A percentile compares a stretch with the other conserved stretches of the same genome.
phyloP scores from a whole-genome alignment of 768 basidiomycete genomes.

The Lactarius indigo region DNA sequence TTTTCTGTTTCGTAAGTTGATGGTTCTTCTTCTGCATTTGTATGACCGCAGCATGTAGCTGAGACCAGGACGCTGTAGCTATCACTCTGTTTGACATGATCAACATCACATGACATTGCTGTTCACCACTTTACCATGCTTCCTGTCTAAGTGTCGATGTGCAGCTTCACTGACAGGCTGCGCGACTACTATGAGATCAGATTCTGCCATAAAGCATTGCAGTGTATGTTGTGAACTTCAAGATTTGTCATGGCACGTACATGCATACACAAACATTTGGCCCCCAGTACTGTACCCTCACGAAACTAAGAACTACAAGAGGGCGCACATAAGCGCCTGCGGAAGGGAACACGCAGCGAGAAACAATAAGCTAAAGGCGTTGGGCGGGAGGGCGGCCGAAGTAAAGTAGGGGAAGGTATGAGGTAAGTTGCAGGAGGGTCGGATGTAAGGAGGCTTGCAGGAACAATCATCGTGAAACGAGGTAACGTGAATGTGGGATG shows the following conservation, averaged over 20 bases:
- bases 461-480: slow-evolving; percentile 18
- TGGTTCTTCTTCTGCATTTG: background rate
- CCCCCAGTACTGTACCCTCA: slow-evolving; percentile 34
- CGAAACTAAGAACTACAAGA: slow-evolving; percentile 36
- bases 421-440: slow-evolving; percentile 20
- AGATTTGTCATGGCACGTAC: background rate
- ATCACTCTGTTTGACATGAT: background rate
- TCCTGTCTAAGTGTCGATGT: no score
- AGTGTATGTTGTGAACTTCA: background rate
- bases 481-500: slow-evolving; percentile 22
- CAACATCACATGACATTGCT: background rate
- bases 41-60: background rate
- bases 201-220: background rate
- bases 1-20: background rate
- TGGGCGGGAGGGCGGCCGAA: slow-evolving; percentile 25
- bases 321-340: slow-evolving; percentile 24
- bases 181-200: no score
- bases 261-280: slow-evolving; percentile 24
- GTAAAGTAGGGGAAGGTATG: slow-evolving; percentile 20
- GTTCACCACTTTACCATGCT: background rate
- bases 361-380: slow-evolving; percentile 27
- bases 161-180: no score
- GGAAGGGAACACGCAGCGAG: slow-evolving; percentile 7
- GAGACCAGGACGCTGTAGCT: background rate
- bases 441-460: slow-evolving; percentile 21